Percentiles rank a stretch among this genome's conserved stretches.
Conservation (phyloP, 116 monocot species). For the Thalassia testudinum region DNA sequence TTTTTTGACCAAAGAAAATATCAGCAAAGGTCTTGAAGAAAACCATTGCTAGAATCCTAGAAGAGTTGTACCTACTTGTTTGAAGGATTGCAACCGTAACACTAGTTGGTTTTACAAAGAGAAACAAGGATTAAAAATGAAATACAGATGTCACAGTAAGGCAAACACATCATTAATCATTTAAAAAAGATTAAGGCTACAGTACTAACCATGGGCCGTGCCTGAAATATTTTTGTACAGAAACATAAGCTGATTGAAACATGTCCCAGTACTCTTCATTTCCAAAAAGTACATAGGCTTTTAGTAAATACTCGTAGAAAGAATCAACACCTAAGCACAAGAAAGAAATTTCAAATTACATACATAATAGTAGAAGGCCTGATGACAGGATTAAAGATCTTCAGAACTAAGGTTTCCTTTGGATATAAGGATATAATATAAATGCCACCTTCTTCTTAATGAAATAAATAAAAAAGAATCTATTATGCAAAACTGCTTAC, state of each 20-base stretch:
- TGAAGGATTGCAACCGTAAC: no score
- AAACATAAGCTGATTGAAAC: conserved; percentile 82
- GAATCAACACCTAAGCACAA: conserved; percentile 71
- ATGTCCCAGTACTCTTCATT: conserved; percentile 82
- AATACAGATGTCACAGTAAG: no score
- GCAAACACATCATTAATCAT: no score
- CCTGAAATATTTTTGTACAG: conserved; percentile 79
- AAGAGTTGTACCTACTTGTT: no score
- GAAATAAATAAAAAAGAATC: no score
- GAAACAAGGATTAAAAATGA: no score
- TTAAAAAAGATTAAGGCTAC: background rate
- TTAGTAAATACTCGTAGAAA: conserved; percentile 88
- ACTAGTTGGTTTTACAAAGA: no score
- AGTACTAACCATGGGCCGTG: conserved; percentile 80
- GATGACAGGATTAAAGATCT: background rate
- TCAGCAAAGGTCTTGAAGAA: no score
- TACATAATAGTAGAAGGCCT: background rate
- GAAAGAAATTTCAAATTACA: background rate
- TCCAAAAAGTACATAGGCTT: conserved; percentile 90
- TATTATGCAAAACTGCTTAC: conserved; percentile 16
- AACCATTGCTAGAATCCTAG: no score
- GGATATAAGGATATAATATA: no score
- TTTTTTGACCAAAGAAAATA: no score
- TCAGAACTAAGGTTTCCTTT: background rate
- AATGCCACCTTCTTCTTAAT: no score